Evolutionary conservation across 2,329 filamentous ascomycete species (phyloP), one percentile per base, ranked within the genome.

Genomic region (Alternaria viburni): DNA sequence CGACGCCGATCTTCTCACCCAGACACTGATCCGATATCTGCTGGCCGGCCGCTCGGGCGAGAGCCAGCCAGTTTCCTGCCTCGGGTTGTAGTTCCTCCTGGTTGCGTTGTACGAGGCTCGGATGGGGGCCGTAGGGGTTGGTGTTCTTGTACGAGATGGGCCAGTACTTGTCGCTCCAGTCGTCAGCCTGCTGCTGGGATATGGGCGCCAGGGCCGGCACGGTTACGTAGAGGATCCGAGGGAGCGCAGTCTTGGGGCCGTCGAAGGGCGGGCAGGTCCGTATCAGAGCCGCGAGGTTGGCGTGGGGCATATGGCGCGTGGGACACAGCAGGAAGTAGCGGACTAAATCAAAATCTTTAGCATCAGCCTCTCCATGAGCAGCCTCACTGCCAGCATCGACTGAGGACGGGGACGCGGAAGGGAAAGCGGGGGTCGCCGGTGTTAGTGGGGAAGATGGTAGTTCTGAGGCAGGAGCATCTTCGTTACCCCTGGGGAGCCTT

Each of bases 121-220:
- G 92, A 75, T 96, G 93, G 17, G 93, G 92, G 5, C 93, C 93
- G 62, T 94, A 91, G 3, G 92, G 92, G 74, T 96, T 96, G 69
- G 91, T 94, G 82, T 93, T 93, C 67, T 92, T 90, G 81, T 96
- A 96, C 52, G 94, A 88, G 2, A 90, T 91, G 12, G 93, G 93
- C 93, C 93, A 96, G 78, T 93, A 95, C 70, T 90, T 86, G 32
- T 87, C 83, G 25, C 89, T 90, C 92, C 92, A 96, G 76, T 88
- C 83, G 25, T 87, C 87, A 9, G 93, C 91, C 78, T 95, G 91
- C 43, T 90, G 85, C 69, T 90, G 87, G 4, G 91, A 94, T 6
- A 90, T 93, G 2, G 93, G 93, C 23, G 92, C 86, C 47, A 93
- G 82, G 25, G 90, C 83, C 7, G 93, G 93, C 12, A 96, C 90